These are phyloP conservation scores for Fusarium setosum DNA, from an alignment of 2,329 filamentous ascomycete species.

Conservation along the genomic window DNA sequence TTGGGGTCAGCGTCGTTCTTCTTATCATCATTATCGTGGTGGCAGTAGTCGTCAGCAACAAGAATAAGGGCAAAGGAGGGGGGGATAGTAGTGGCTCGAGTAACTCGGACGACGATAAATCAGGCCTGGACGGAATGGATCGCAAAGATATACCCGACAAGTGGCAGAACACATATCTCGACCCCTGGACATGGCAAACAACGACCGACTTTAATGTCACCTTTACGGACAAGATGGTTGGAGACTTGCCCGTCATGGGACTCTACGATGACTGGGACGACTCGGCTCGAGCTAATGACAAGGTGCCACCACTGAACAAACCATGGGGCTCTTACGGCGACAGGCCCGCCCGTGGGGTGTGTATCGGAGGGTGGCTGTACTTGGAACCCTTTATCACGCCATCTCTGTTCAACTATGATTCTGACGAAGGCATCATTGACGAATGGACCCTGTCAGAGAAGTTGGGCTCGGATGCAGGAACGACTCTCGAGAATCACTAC, in stretches of 20 bases:
- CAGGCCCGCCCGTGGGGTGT: slow-evolving; percentile 87
- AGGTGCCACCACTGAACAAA: slow-evolving; percentile 82
- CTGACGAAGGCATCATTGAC: slow-evolving; percentile 77
- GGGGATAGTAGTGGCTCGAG: slow-evolving; percentile 39
- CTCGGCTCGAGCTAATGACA: slow-evolving; percentile 78
- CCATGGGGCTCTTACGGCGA: slow-evolving; percentile 81
- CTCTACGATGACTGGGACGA: slow-evolving; percentile 90
- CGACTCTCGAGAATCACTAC: slow-evolving; percentile 90
- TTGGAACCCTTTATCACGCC: slow-evolving; percentile 97
- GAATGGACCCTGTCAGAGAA: slow-evolving; percentile 84
- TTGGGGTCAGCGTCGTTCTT: slow-evolving; percentile 64
- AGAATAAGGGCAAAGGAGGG: slow-evolving; percentile 60
- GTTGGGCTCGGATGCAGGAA: slow-evolving; percentile 74
- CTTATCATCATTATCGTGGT: slow-evolving; percentile 76
- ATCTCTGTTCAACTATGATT: slow-evolving; percentile 82
- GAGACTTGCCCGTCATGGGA: slow-evolving; percentile 91
- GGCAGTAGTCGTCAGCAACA: slow-evolving; percentile 74
- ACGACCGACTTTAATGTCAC: slow-evolving; percentile 94
- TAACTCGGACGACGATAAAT: slow-evolving; percentile 45
- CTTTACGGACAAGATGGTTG: slow-evolving; percentile 86
- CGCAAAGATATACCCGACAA: slow-evolving; percentile 69
- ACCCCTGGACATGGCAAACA: slow-evolving; percentile 93
- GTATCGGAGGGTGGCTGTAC: slow-evolving; percentile 92
- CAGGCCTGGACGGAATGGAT: slow-evolving; percentile 62
- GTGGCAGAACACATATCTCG: slow-evolving; percentile 81